phyloP scores from a whole-genome alignment of 1,284 basidiomycete species.

The Phellopilus nigrolimitatus region DNA sequence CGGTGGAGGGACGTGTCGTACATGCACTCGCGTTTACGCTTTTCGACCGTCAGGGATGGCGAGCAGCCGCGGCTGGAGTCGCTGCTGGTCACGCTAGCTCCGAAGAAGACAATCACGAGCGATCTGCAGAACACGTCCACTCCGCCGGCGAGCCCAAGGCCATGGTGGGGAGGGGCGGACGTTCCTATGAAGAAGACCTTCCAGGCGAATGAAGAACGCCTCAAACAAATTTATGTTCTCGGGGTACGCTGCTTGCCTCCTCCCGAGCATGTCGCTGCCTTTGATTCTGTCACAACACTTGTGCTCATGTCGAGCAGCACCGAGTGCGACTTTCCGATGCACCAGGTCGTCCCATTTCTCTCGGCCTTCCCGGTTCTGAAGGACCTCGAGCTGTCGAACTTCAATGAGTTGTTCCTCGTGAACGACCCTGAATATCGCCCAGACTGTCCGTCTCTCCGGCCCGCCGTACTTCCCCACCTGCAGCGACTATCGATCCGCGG shows the following conservation, averaged over 20 bases:
- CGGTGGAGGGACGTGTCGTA: conserved; percentile 42
- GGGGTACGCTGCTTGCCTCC: conserved; percentile 8
- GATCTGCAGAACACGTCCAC: conserved; percentile 3
- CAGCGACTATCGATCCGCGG: conserved; percentile 49
- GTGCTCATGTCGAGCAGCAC: conserved; percentile 22
- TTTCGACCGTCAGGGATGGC: conserved; percentile 16
- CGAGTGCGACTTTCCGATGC: conserved; percentile 37
- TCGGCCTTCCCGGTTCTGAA: conserved; percentile 53
- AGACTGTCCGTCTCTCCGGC: conserved; percentile 29
- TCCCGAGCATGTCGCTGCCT: conserved; percentile 24
- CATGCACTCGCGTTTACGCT: conserved; percentile 31
- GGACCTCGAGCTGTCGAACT: conserved; percentile 45
- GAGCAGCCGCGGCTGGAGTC: conserved; percentile 33
- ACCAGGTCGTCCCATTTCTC: conserved; percentile 44
- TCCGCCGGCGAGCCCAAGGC: neutral
- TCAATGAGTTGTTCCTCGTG: conserved; percentile 42
- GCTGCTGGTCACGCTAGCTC: conserved; percentile 8
- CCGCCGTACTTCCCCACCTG: conserved; percentile 42
- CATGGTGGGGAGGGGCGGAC: conserved; percentile 12
- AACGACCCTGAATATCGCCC: conserved; percentile 21
- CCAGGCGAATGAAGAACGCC: conserved; percentile 4
- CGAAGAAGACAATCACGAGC: conserved; percentile 8
- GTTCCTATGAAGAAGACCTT: conserved; percentile 8
- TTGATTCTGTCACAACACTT: conserved; percentile 30
- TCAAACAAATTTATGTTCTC: conserved; percentile 14